phyloP scores from a whole-genome alignment of 768 basidiomycete genomes.

The Leucosporidium yakuticum region DNA sequence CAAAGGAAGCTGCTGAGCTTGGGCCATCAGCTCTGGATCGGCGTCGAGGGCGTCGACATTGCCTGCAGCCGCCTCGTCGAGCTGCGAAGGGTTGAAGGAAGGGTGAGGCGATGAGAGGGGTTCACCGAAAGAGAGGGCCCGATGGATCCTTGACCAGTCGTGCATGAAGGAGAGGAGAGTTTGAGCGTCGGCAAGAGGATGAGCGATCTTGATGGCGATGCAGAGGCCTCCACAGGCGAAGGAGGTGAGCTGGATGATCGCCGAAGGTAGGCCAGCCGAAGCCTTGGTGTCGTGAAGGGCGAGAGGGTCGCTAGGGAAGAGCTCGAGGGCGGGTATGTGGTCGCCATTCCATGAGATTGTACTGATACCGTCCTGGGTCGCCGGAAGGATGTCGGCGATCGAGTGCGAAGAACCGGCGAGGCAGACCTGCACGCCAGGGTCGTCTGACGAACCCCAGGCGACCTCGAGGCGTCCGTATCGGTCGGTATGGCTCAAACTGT shows the following conservation, averaged over 20 bases:
- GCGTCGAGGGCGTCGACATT: not conserved
- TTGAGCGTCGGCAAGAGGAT: not conserved
- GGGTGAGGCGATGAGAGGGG: not conserved
- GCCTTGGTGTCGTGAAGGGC: not conserved
- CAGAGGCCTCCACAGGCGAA: not conserved
- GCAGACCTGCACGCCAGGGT: not conserved
- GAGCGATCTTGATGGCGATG: not conserved
- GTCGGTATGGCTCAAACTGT: not conserved
- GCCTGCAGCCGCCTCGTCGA: not conserved
- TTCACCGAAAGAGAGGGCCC: not conserved
- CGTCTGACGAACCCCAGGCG: not conserved
- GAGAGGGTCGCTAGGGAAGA: not conserved
- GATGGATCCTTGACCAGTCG: not conserved
- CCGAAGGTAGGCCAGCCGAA: not conserved
- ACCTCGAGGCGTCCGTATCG: not conserved
- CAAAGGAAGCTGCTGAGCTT: not conserved
- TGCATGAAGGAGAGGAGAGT: not conserved
- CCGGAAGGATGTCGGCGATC: not conserved
- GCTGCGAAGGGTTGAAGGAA: not conserved
- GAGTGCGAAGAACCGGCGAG: not conserved
- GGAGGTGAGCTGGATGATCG: not conserved
- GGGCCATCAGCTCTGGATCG: not conserved
- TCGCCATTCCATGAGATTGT: not conserved
- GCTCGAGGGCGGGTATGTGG: not conserved
- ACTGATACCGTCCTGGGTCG: not conserved